These are phyloP conservation scores for Sistotremastrum niveocremeum DNA, from an alignment of 768 basidiomycete species.

Conservation along the genomic window DNA sequence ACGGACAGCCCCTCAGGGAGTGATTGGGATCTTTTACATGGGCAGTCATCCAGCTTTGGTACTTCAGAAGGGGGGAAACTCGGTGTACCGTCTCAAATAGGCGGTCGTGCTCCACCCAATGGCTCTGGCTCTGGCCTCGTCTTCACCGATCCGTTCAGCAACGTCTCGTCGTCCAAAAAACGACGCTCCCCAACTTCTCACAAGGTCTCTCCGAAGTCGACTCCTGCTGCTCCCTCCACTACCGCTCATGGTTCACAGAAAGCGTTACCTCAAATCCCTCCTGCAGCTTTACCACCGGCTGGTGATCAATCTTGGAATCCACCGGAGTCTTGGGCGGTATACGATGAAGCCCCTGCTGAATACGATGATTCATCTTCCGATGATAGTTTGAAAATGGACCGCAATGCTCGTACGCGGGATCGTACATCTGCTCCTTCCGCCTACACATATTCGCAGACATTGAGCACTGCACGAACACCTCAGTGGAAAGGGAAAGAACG, in stretches of 20 bases:
- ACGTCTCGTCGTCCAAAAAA: not conserved
- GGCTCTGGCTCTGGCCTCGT: not conserved
- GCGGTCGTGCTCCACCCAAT: not conserved
- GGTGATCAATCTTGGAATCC: conserved; percentile 37
- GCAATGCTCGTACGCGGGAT: too few species aligned
- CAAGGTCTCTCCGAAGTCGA: not conserved
- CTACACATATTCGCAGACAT: too few species aligned
- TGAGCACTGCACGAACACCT: too few species aligned
- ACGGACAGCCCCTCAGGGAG: too few species aligned
- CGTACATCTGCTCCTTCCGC: too few species aligned
- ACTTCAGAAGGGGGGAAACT: conserved; percentile 10
- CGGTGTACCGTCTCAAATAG: not conserved
- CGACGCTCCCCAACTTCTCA: not conserved
- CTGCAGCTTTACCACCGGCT: too few species aligned
- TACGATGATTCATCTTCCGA: conserved; percentile 9
- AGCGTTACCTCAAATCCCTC: too few species aligned
- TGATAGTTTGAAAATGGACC: not conserved
- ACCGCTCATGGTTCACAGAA: too few species aligned
- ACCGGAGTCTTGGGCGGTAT: conserved; percentile 67
- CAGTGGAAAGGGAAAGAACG: not conserved
- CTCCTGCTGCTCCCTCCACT: not conserved
- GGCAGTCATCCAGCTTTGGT: conserved; percentile 16
- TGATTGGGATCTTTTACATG: too few species aligned
- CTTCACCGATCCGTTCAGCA: conserved; percentile 4
- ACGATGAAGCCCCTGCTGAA: conserved; percentile 9